Percentiles rank a stretch among this genome's conserved stretches.
These are phyloP conservation scores for Pseudocercospora cruenta DNA, from an alignment of 2,329 filamentous ascomycete species.

Conservation along the genomic window DNA sequence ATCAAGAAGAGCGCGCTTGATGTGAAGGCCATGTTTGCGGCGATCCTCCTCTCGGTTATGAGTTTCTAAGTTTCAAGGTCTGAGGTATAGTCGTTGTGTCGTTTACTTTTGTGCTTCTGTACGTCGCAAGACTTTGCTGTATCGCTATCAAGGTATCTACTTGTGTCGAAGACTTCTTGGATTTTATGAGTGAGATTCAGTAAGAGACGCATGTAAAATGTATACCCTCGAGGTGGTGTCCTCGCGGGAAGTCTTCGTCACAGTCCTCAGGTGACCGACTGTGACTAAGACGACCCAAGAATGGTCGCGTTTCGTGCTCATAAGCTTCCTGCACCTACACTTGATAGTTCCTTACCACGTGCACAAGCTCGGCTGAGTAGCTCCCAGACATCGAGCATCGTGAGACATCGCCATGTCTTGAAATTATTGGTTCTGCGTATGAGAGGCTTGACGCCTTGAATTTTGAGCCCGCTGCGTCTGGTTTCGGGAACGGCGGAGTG, in stretches of 20 bases:
- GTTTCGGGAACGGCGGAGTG: neutral
- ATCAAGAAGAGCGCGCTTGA: neutral
- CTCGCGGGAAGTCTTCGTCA: neutral
- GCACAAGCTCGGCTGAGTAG: neutral
- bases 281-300: neutral
- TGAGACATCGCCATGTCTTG: neutral
- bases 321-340: neutral
- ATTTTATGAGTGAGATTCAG: neutral
- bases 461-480: neutral
- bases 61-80: too few relatives aligned
- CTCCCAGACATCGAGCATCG: neutral
- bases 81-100: too few relatives aligned
- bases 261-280: neutral
- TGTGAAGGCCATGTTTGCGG: neutral
- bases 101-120: too few relatives aligned
- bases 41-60: too few relatives aligned
- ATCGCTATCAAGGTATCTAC: too few relatives aligned
- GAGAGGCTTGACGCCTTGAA: neutral
- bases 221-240: neutral
- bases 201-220: neutral
- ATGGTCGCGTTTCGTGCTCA: neutral
- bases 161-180: too few relatives aligned
- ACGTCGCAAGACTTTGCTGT: too few relatives aligned
- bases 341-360: neutral
- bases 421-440: neutral